phyloP scores from a whole-genome alignment of 495 filamentous ascomycete genomes.

The Mycothermus thermophilus region DNA sequence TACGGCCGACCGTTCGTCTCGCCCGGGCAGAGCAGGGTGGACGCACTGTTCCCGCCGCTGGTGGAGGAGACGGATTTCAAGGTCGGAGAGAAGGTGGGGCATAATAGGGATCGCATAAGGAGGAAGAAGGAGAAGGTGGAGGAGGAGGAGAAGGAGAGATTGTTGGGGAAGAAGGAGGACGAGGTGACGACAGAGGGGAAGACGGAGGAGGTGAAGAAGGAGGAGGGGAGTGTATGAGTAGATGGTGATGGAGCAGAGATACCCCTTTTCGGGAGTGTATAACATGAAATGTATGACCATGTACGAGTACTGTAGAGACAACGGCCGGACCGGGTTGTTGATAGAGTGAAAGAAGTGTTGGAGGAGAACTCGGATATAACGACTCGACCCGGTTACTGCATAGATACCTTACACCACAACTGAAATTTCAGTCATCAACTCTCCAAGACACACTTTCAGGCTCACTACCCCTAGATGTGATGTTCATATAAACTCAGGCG shows the following conservation, averaged over 20 bases:
- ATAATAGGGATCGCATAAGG: background rate
- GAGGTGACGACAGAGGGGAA: too few species aligned
- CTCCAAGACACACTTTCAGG: too few species aligned
- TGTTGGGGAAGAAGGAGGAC: too few species aligned
- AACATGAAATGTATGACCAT: slow-evolving; percentile 1
- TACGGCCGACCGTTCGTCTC: slow-evolving; percentile 49
- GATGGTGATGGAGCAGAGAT: slow-evolving; percentile 1
- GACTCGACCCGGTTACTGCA: too few species aligned
- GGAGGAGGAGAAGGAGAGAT: background rate
- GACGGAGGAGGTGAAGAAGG: too few species aligned
- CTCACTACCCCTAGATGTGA: too few species aligned
- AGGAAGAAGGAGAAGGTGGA: background rate
- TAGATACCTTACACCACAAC: too few species aligned
- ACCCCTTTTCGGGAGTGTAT: slow-evolving; percentile 4
- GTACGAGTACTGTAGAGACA: too few species aligned
- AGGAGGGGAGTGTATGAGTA: slow-evolving; percentile 4
- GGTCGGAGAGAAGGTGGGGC: background rate
- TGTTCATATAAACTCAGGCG: too few species aligned
- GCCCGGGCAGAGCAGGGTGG: slow-evolving; percentile 21
- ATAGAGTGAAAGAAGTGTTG: background rate
- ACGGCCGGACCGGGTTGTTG: too few species aligned
- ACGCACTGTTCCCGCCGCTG: slow-evolving; percentile 25
- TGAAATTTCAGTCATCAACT: too few species aligned
- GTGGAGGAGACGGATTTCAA: slow-evolving; percentile 18
- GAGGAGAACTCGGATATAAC: background rate